phyloP scores from a whole-genome alignment of 148 eudicot genomes.

The Rhododendron williamsianum region DNA sequence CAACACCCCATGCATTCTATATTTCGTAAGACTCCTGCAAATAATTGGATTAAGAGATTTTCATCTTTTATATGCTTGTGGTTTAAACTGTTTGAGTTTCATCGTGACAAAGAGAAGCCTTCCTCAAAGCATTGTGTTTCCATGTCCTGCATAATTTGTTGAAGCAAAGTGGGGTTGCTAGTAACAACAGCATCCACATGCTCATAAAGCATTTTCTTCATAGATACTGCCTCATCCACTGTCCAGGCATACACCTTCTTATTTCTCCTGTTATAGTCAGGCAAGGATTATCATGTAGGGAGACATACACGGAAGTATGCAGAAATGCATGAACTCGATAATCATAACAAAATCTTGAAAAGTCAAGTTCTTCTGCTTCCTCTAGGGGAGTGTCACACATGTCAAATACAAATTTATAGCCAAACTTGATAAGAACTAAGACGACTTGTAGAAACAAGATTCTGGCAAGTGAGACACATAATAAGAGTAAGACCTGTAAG shows the following conservation, averaged over 20 bases:
- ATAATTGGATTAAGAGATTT: not conserved
- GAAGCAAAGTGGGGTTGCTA: conserved; percentile 65
- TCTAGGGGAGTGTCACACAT: not conserved
- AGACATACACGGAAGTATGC: not conserved
- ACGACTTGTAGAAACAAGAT: not conserved
- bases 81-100: not conserved
- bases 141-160: conserved; percentile 67
- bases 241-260: conserved; percentile 97
- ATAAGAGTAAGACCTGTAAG: not conserved
- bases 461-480: not conserved
- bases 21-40: not conserved
- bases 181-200: conserved; percentile 78
- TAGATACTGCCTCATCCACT: conserved; percentile 65
- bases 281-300: not conserved
- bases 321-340: not conserved
- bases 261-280: conserved; percentile 50
- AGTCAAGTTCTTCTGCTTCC: not conserved
- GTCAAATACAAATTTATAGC: not conserved
- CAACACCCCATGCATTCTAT: not conserved
- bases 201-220: conserved; percentile 64
- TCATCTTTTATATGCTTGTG: not conserved
- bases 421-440: not conserved
- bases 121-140: conserved; percentile 59
- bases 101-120: conserved; percentile 39
- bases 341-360: not conserved